Conservation (phyloP, 2,329 filamentous ascomycete species). For the Graphiopsis chlorocephala region DNA sequence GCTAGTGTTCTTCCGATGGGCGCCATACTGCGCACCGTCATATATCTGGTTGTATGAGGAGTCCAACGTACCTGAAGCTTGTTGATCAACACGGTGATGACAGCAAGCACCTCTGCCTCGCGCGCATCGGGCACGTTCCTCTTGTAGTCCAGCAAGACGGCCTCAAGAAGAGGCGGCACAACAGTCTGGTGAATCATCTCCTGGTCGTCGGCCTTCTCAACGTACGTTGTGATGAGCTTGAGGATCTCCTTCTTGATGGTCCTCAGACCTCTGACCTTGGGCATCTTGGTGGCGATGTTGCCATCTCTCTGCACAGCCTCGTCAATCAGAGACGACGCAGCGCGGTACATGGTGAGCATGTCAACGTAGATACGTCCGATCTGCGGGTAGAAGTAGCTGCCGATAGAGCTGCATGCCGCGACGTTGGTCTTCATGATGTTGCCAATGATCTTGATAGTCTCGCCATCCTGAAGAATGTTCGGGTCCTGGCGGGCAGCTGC, state of each 20-base stretch:
- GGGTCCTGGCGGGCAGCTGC: slow-evolving; percentile 80
- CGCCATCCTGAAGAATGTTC: slow-evolving; percentile 81
- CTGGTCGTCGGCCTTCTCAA: slow-evolving; percentile 95
- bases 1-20: slow-evolving; percentile 25
- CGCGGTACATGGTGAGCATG: slow-evolving; percentile 98
- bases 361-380: slow-evolving; percentile 97
- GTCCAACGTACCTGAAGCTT: slow-evolving; percentile 85
- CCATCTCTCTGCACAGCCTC: slow-evolving; percentile 84
- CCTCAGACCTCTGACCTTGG: slow-evolving; percentile 87
- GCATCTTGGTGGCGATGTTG: slow-evolving; percentile 94
- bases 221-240: slow-evolving; percentile 96
- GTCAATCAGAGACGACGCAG: slow-evolving; percentile 93
- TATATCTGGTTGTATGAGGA: slow-evolving; percentile 50
- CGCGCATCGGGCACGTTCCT: slow-evolving; percentile 93
- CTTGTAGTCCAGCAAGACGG: slow-evolving; percentile 93
- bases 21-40: slow-evolving; percentile 34
- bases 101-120: slow-evolving; percentile 93
- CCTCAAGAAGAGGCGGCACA: slow-evolving; percentile 92
- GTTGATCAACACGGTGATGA: slow-evolving; percentile 95
- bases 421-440: slow-evolving; percentile 99
- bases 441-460: slow-evolving; percentile 97
- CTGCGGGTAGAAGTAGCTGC: slow-evolving; percentile 95
- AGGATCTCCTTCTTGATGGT: slow-evolving; percentile 99
- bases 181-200: slow-evolving; percentile 91
- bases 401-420: slow-evolving; percentile 94